A percentile compares a stretch with the other conserved stretches of the same genome.
Conservation (phyloP, 179 eudicot genomes). For the Gypsophila paniculata region DNA sequence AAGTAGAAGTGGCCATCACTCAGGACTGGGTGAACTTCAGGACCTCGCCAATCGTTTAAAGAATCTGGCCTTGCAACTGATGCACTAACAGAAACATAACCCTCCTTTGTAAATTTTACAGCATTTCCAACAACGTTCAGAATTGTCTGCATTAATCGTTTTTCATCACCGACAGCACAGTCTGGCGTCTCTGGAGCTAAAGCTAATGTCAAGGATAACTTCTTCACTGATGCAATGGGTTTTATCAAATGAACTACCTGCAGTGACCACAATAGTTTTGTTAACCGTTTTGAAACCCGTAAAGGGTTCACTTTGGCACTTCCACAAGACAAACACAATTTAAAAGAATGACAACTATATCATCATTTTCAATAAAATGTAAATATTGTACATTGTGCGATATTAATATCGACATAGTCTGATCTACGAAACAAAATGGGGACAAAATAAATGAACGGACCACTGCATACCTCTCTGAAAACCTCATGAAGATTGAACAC, state of each 20-base stretch:
- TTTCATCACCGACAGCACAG: conserved; percentile 76
- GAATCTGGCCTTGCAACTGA: conserved; percentile 68
- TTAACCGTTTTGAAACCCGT: background rate
- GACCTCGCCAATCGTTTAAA: conserved; percentile 58
- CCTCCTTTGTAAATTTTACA: conserved; percentile 84
- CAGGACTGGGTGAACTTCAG: conserved; percentile 50
- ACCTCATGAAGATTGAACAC: conserved; percentile 69
- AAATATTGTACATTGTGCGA: too few relatives aligned
- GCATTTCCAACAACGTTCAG: conserved; percentile 80
- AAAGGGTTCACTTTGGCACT: too few relatives aligned
- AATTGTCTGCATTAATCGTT: conserved; percentile 73
- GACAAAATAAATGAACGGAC: too few relatives aligned
- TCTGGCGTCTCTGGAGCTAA: conserved; percentile 65
- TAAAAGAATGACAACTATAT: too few relatives aligned
- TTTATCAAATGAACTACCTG: conserved; percentile 71
- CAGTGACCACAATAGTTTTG: conserved; percentile 7
- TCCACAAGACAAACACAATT: too few relatives aligned
- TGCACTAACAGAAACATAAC: conserved; percentile 59
- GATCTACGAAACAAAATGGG: too few relatives aligned
- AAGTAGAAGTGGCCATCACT: conserved; percentile 68
- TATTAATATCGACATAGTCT: too few relatives aligned
- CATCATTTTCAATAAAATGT: too few relatives aligned
- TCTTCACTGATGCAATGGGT: conserved; percentile 82
- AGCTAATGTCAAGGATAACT: conserved; percentile 55
- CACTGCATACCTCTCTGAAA: conserved; percentile 86